Conservation (phyloP, 306 rosid species). For the Carpinus fangiana region DNA sequence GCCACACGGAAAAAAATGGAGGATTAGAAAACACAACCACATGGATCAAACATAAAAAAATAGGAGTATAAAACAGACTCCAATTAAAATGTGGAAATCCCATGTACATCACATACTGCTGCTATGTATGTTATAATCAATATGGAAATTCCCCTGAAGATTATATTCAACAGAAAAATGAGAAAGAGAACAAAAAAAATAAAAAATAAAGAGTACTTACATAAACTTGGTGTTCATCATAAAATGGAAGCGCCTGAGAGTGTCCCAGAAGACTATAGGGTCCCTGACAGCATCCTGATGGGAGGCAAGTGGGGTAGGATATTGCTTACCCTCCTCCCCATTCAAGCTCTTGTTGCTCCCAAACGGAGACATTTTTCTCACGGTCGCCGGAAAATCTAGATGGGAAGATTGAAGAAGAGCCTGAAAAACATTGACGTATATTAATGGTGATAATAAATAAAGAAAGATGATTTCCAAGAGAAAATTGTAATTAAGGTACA, state of each 20-base stretch:
- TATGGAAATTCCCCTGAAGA: neutral
- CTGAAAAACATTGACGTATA: neutral
- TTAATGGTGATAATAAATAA: slow-evolving; percentile 24
- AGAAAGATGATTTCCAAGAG: slow-evolving; percentile 41
- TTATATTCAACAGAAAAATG: neutral
- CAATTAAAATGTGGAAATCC: neutral
- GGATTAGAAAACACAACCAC: slow-evolving; percentile 10
- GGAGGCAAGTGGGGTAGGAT: slow-evolving; percentile 70
- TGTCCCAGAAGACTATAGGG: slow-evolving; percentile 75
- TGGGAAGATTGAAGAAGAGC: neutral
- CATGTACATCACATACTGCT: slow-evolving; percentile 18
- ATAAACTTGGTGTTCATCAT: slow-evolving; percentile 76
- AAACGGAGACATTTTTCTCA: slow-evolving; percentile 42
- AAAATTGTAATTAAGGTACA: slow-evolving; percentile 39
- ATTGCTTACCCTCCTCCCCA: slow-evolving; percentile 40
- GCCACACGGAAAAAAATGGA: neutral
- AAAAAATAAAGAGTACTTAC: slow-evolving; percentile 38
- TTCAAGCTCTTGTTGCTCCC: slow-evolving; percentile 21
- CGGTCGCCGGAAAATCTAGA: slow-evolving; percentile 20
- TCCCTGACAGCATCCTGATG: slow-evolving; percentile 58
- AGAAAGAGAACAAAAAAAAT: too few species aligned
- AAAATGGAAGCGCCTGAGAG: slow-evolving; percentile 84
- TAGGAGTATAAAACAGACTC: neutral
- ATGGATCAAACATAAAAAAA: neutral
- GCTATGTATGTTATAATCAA: neutral